A percentile compares a stretch with the other conserved stretches of the same genome.
phyloP scores from a whole-genome alignment of 1,284 basidiomycete species.

The Anthracocystis panici-leucophaei region DNA sequence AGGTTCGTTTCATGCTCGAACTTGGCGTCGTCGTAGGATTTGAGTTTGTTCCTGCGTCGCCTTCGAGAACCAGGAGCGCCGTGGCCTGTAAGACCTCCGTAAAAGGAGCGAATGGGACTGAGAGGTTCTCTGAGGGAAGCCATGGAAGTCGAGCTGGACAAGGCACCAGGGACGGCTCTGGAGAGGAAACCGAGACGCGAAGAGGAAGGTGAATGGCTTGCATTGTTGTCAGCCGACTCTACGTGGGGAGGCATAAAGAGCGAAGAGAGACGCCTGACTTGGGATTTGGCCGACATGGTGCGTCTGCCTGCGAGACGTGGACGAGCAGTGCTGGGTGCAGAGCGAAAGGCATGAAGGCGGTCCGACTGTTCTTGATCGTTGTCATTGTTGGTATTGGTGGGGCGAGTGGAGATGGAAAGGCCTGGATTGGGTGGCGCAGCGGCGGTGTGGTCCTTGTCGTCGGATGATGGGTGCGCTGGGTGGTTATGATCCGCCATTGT shows the following conservation, averaged over 20 bases:
- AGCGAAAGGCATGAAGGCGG: slow-evolving; percentile 12
- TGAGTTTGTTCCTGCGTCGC: slow-evolving; percentile 20
- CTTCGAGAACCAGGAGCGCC: slow-evolving; percentile 17
- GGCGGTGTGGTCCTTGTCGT: neutral
- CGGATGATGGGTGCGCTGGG: neutral
- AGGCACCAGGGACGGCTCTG: slow-evolving; percentile 15
- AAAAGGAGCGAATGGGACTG: slow-evolving; percentile 46
- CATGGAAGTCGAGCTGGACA: slow-evolving; percentile 23
- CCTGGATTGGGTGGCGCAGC: slow-evolving; percentile 10
- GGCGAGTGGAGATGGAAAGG: slow-evolving; percentile 35
- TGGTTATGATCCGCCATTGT: slow-evolving; percentile 15
- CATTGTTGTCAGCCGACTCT: neutral
- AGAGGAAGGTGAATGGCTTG: slow-evolving; percentile 9
- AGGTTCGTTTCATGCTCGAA: slow-evolving; percentile 50
- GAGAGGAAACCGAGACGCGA: slow-evolving; percentile 27
- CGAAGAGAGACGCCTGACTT: slow-evolving; percentile 37
- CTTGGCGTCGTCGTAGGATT: slow-evolving; percentile 50
- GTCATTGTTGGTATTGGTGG: neutral
- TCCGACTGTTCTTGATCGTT: neutral
- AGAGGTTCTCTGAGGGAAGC: slow-evolving; percentile 36
- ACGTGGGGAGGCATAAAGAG: slow-evolving; percentile 33
- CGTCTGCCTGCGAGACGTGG: slow-evolving; percentile 34
- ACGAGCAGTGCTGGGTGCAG: slow-evolving; percentile 40
- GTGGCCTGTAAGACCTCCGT: slow-evolving; percentile 25
- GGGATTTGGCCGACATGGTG: slow-evolving; percentile 39